A percentile compares a stretch with the other conserved stretches of the same genome.
These are phyloP conservation scores for Gautieria morchelliformis DNA, from an alignment of 768 basidiomycete species.

Conservation along the genomic window DNA sequence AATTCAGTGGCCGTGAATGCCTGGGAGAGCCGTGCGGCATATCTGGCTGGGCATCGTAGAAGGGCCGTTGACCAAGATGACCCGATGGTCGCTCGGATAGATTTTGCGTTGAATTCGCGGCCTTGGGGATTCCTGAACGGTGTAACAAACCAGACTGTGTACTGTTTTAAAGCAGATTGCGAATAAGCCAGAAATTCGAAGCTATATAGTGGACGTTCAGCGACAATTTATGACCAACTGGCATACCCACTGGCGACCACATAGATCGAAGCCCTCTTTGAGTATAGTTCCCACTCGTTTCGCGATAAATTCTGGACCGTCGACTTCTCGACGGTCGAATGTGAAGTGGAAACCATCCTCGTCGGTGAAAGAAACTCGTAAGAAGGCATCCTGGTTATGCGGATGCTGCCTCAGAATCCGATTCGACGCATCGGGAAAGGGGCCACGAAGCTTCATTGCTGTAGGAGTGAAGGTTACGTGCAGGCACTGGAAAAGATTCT, in stretches of 20 bases:
- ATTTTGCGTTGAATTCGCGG: conserved; percentile 30
- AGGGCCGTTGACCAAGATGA: conserved; percentile 35
- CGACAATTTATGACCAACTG: neutral
- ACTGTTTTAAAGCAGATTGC: conserved; percentile 63
- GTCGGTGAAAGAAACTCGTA: conserved; percentile 56
- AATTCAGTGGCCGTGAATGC: conserved; percentile 70
- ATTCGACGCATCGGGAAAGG: conserved; percentile 51
- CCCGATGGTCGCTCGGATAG: conserved; percentile 48
- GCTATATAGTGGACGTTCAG: conserved; percentile 15
- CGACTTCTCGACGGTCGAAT: conserved; percentile 42
- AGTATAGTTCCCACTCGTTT: conserved; percentile 37
- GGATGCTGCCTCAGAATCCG: conserved; percentile 47
- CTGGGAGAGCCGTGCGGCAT: conserved; percentile 62
- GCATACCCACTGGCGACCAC: conserved; percentile 26
- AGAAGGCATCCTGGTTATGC: conserved; percentile 40
- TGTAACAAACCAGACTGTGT: conserved; percentile 58
- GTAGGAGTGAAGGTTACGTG: conserved; percentile 49
- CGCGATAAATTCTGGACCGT: conserved; percentile 40
- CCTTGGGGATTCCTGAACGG: conserved; percentile 32
- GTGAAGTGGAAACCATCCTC: conserved; percentile 45
- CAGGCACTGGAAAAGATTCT: conserved; percentile 32
- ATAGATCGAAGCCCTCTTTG: conserved; percentile 40
- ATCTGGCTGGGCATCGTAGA: conserved; percentile 56
- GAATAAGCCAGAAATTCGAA: conserved; percentile 67
- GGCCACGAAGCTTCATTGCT: conserved; percentile 40